Percentiles rank a stretch among this genome's conserved stretches.
Conservation (phyloP, 257 asterid species). For the Cordia subcordata region DNA sequence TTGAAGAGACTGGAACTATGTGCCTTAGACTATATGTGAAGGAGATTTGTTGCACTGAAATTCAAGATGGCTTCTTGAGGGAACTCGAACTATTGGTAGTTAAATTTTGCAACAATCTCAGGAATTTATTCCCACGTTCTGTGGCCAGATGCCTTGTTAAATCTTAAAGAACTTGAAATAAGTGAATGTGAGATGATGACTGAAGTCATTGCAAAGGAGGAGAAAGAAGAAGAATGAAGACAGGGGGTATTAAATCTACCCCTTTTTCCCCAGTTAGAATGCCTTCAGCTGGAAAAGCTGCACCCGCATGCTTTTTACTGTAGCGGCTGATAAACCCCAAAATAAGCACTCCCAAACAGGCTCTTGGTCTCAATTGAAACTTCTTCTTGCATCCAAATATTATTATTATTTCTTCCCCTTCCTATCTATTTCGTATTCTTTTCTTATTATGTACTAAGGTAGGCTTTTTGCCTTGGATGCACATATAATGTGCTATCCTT, state of each 20-base stretch:
- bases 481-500: too few relatives aligned
- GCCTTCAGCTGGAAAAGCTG: background rate
- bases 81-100: constrained; percentile 3
- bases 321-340: too few relatives aligned
- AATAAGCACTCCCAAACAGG: too few relatives aligned
- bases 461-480: too few relatives aligned
- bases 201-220: background rate
- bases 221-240: background rate
- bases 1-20: background rate
- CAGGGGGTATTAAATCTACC: background rate
- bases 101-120: background rate
- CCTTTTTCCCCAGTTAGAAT: constrained; percentile 12
- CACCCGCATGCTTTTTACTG: too few relatives aligned
- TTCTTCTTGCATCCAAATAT: too few relatives aligned
- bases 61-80: constrained; percentile 1
- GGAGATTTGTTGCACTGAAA: constrained; percentile 8
- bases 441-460: too few relatives aligned
- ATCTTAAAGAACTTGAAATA: constrained; percentile 4
- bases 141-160: constrained; percentile 9
- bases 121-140: constrained; percentile 10
- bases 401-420: too few relatives aligned
- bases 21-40: background rate
- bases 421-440: too few relatives aligned
- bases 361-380: background rate
- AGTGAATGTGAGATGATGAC: background rate